These are phyloP conservation scores for Hymenoscyphus fraxineus DNA, from an alignment of 2,329 filamentous ascomycete genomes.

Conservation along the genomic window DNA sequence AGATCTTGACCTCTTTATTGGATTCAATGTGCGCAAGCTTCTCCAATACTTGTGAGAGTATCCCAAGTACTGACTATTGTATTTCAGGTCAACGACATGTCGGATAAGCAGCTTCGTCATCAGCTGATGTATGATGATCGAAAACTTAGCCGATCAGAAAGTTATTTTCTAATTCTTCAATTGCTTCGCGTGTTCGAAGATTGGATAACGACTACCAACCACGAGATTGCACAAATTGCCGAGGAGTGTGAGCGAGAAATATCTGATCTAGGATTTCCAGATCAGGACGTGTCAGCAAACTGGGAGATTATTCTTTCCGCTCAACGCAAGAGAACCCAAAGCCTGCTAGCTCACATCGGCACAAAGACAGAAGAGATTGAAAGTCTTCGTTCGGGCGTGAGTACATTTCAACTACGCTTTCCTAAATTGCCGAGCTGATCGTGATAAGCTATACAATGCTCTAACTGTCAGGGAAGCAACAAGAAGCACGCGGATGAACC, in stretches of 20 bases:
- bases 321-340: neutral
- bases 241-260: neutral
- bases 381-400: neutral
- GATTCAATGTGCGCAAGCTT: neutral
- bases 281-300: neutral
- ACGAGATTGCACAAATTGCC: neutral
- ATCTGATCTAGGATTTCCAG: neutral
- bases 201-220: neutral
- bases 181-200: neutral
- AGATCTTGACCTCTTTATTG: neutral
- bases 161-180: neutral
- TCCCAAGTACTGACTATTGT: neutral
- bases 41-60: neutral
- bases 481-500: neutral
- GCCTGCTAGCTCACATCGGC: neutral
- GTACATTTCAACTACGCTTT: neutral
- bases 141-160: neutral
- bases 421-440: neutral
- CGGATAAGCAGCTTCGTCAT: neutral
- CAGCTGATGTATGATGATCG: neutral
- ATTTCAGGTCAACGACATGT: neutral
- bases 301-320: neutral
- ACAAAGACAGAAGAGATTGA: neutral
- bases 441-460: neutral
- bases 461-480: neutral